Conservation (phyloP, 768 basidiomycete genomes). For the Tulasnella sp. region DNA sequence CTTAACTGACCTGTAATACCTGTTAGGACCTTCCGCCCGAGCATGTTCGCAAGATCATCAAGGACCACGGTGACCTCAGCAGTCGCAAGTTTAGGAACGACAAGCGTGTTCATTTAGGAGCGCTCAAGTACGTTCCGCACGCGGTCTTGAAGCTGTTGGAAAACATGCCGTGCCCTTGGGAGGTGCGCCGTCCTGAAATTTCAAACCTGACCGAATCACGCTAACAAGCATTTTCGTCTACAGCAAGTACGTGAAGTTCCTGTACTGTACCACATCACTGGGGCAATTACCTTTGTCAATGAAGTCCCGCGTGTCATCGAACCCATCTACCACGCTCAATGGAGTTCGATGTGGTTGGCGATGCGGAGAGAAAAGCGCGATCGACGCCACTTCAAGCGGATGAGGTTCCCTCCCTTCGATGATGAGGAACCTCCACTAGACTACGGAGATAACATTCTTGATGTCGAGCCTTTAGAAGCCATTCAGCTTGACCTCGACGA, state of each 20-base stretch:
- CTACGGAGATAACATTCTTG: constrained; percentile 97
- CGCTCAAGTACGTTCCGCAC: constrained; percentile 91
- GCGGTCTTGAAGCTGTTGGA: constrained; percentile 98
- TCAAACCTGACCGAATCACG: not conserved
- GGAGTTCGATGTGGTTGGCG: constrained; percentile 99
- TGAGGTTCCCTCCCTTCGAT: constrained; percentile 99
- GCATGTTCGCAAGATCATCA: constrained; percentile 98
- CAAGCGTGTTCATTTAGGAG: constrained; percentile 97
- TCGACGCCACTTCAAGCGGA: constrained; percentile 97
- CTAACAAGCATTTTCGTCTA: constrained; percentile 9
- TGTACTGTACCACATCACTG: constrained; percentile 96
- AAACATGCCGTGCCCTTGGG: constrained; percentile 96
- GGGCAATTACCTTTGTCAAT: constrained; percentile 98
- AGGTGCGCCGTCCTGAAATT: constrained; percentile 29
- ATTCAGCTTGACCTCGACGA: constrained; percentile 92
- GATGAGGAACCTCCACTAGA: constrained; percentile 98
- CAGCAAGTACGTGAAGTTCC: constrained; percentile 96
- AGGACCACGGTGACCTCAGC: constrained; percentile 99
- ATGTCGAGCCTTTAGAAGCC: constrained; percentile 94
- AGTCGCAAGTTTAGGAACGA: constrained; percentile 98
- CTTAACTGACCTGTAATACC: not conserved
- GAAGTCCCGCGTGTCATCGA: constrained; percentile 95
- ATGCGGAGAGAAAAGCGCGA: constrained; percentile 99
- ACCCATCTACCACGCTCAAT: constrained; percentile 96
- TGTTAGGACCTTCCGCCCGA: constrained; percentile 84